Conservation (phyloP, 2,329 filamentous ascomycete species). For the Pseudocercospora eumusae region DNA sequence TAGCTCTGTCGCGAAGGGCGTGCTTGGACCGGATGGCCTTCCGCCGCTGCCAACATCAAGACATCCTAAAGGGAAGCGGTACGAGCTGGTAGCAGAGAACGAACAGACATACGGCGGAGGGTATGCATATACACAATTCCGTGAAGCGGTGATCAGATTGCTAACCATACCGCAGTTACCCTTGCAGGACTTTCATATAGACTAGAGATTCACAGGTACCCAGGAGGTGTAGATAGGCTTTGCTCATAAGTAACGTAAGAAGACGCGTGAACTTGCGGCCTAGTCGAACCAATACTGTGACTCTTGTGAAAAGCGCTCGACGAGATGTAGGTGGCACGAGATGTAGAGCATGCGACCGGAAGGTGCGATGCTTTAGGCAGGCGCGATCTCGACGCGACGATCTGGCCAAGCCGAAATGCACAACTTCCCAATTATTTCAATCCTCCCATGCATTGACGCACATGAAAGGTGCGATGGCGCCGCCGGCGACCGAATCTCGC, state of each 20-base stretch:
- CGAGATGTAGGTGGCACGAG: background rate
- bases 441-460: conserved; percentile 8
- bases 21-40: conserved; percentile 74
- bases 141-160: conserved; percentile 8
- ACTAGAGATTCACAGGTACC: background rate
- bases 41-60: conserved; percentile 83
- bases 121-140: conserved; percentile 38
- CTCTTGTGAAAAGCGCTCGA: background rate
- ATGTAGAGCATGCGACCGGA: background rate
- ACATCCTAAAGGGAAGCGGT: conserved; percentile 63
- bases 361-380: background rate
- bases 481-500: conserved; percentile 10
- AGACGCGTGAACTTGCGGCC: background rate
- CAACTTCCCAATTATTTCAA: conserved; percentile 5
- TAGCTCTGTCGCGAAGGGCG: conserved; percentile 54
- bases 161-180: conserved; percentile 42
- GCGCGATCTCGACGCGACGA: background rate
- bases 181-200: conserved; percentile 49
- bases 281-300: background rate
- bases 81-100: conserved; percentile 70
- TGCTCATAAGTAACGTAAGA: background rate
- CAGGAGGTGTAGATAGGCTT: conserved; percentile 21
- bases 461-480: conserved; percentile 19
- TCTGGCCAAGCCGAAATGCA: background rate
- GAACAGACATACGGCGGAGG: conserved; percentile 65